These are phyloP conservation scores for Quercus mongolica DNA, from an alignment of 306 rosid genomes.

Conservation along the genomic window DNA sequence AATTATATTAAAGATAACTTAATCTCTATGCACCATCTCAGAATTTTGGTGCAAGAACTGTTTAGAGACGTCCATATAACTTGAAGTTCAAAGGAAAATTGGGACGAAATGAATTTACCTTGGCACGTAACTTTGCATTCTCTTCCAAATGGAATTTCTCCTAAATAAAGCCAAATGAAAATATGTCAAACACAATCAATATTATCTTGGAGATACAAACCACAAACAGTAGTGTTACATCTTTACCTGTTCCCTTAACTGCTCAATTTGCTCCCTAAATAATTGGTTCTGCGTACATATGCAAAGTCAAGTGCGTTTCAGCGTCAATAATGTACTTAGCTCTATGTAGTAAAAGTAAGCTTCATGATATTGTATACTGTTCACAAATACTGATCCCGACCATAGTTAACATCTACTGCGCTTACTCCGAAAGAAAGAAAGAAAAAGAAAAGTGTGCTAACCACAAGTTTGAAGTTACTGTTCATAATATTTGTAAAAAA, in stretches of 20 bases:
- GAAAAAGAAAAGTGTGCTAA: background rate
- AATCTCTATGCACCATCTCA: background rate
- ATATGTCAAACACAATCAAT: background rate
- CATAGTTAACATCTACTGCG: background rate
- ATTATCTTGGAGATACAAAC: background rate
- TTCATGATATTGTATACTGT: background rate
- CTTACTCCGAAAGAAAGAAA: background rate
- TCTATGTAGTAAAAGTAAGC: background rate
- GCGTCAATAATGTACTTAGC: background rate
- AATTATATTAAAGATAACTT: background rate
- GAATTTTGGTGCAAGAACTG: background rate
- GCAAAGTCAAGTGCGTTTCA: conserved; percentile 6
- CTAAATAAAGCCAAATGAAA: conserved; percentile 33
- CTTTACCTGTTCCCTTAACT: conserved; percentile 66
- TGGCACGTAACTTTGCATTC: conserved; percentile 48
- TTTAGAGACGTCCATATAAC: background rate
- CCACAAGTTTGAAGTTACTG: background rate
- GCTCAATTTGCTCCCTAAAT: conserved; percentile 55
- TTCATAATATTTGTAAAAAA: background rate
- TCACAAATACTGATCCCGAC: background rate
- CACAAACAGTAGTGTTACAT: background rate
- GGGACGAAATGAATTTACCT: conserved; percentile 33
- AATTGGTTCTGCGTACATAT: conserved; percentile 49
- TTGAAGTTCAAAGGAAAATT: background rate
- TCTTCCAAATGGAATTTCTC: conserved; percentile 48